phyloP scores from a whole-genome alignment of 2,329 filamentous ascomycete genomes.

The Mycogone perniciosa region DNA sequence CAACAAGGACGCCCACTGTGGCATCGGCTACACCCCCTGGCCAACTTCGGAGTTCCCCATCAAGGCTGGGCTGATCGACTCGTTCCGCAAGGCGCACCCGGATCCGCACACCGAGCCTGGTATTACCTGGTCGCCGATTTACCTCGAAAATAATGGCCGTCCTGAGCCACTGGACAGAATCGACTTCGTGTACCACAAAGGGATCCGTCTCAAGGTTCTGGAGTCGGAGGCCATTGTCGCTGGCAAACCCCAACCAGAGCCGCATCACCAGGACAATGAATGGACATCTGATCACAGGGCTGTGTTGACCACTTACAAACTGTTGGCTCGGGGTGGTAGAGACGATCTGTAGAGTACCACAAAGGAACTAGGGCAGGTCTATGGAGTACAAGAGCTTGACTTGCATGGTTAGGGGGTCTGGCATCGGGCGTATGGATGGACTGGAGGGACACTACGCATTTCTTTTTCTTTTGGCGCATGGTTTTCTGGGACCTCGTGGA shows the following conservation, averaged over 20 bases:
- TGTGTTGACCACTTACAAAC: slow-evolving; percentile 25
- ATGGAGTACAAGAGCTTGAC: neutral
- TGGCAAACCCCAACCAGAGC: slow-evolving; percentile 28
- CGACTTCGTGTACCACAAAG: slow-evolving; percentile 37
- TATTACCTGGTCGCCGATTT: slow-evolving; percentile 37
- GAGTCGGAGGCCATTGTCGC: slow-evolving; percentile 27
- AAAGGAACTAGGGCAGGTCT: neutral
- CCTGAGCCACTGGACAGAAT: slow-evolving; percentile 36
- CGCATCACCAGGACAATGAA: slow-evolving; percentile 32
- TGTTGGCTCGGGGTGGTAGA: no score
- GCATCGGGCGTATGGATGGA: neutral
- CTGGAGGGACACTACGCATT: no score
- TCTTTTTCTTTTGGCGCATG: no score
- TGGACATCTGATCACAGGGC: slow-evolving; percentile 37
- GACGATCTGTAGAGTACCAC: neutral
- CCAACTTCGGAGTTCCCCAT: slow-evolving; percentile 31
- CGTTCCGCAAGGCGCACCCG: slow-evolving; percentile 31
- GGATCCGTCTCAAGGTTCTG: slow-evolving; percentile 22
- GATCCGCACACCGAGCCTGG: slow-evolving; percentile 28
- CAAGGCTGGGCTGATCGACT: slow-evolving; percentile 33
- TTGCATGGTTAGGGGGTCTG: neutral
- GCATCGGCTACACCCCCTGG: slow-evolving; percentile 29
- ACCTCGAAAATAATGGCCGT: slow-evolving; percentile 25
- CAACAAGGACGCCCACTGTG: slow-evolving; percentile 30
- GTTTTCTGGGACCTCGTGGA: no score